Conservation (phyloP, 2,329 filamentous ascomycete species). For the Emergomyces africanus region DNA sequence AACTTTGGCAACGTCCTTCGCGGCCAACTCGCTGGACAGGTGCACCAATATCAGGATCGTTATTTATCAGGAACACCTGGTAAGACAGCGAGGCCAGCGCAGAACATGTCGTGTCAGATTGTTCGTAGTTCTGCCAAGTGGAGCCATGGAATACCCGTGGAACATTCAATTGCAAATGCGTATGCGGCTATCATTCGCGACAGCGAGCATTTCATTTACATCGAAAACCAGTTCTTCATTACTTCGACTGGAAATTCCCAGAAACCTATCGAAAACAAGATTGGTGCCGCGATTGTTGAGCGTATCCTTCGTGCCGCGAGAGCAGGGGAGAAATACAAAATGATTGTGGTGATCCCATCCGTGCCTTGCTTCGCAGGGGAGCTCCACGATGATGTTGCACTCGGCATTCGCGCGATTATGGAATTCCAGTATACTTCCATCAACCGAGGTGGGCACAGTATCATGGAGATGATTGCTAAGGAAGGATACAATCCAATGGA, state of each 20-base stretch:
- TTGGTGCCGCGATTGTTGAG: conserved; percentile 82
- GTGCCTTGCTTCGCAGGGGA: conserved; percentile 93
- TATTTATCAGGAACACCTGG: conserved; percentile 12
- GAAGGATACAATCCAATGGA: conserved; percentile 65
- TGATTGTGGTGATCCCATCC: conserved; percentile 82
- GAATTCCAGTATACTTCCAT: conserved; percentile 98
- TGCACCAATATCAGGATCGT: conserved; percentile 33
- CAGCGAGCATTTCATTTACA: conserved; percentile 77
- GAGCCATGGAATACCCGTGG: conserved; percentile 46
- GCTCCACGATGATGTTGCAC: conserved; percentile 66
- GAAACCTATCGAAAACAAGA: conserved; percentile 60
- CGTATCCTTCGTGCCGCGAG: conserved; percentile 70
- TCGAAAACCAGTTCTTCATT: conserved; percentile 99
- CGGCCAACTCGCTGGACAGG: conserved; percentile 28
- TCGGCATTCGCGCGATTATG: conserved; percentile 88
- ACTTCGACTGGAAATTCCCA: conserved; percentile 87
- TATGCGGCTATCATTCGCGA: conserved; percentile 76
- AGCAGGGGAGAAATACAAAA: conserved; percentile 73
- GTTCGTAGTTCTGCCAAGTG: conserved; percentile 67
- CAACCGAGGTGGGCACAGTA: conserved; percentile 79
- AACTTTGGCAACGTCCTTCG: conserved; percentile 27
- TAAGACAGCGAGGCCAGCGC: conserved; percentile 15
- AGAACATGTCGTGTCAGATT: conserved; percentile 52
- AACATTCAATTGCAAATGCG: conserved; percentile 78
- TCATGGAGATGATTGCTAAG: conserved; percentile 63